Evolutionary conservation across 306 rosid genomes (phyloP), one percentile per base, ranked within the genome.

Genomic region (Betula pendula): DNA sequence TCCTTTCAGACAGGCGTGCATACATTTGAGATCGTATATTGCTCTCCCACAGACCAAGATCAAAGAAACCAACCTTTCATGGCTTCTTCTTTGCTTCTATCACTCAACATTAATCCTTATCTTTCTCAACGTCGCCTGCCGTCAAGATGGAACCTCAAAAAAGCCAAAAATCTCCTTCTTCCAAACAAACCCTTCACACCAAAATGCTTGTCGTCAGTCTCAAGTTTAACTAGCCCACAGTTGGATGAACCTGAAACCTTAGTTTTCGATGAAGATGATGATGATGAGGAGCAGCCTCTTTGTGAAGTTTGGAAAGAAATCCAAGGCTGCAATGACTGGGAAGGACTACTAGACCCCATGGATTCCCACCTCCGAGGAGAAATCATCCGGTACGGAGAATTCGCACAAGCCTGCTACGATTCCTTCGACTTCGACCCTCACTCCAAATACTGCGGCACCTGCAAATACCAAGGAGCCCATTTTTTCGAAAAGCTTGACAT

Each of bases 361-460:
- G 68, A 91, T 56, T 72, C 89, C 0, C 76, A 78, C 15, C 92
- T 91, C 10, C 84, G 97, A 0, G 12, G 51, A 35, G 97, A 91
- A 83, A 86, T 91, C 15, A 89, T 85, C 40, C 88, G 94, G 6
- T 85, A 83, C 5, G 97, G 93, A 0, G 96, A 90, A 59, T 69
- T 88, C 0, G 90, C 93, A 0, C 96, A 90, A 33, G 88, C 91
- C 0, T 84, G 85, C 42, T 88, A 88, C 59, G 93, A 90, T 40
- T 84, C 96, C 49, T 90, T 88, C 51, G 93, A 91, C 68, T 91
- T 84, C 63, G 97, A 91, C 33, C 90, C 92, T 31, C 87, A 81
- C 42, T 91, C 97, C 2, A 91, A 86, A 51, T 89, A 89, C 62
- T 91, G 94, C 25, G 94, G 94, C 25, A 89, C 91, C 0, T 89